Evolutionary conservation across 78 protist genomes (phyloP), one percentile per base, ranked within the genome.

Genomic region (Guillardia theta): DNA sequence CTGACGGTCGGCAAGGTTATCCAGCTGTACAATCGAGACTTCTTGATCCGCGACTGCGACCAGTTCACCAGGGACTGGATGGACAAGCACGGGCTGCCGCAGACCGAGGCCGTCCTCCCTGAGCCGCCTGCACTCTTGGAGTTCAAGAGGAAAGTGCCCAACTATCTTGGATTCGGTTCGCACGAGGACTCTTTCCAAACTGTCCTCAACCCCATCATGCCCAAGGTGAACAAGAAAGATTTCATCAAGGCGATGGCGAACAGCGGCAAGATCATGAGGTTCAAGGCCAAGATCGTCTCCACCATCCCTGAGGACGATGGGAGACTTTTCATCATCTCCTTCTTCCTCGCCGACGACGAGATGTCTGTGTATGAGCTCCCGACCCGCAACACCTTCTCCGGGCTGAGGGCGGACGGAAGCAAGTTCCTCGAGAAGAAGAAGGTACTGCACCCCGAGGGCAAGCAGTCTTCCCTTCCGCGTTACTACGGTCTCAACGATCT

Each of bases 61-160:
- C 87, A 70, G 87, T 70, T 22, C 87, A 70, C 87, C 47, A 37
- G 87, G n/a, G 87, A 70, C 87, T 70, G 87, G 87, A 70, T 70
- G 87, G 87, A 27, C 87, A 70, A 70, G 87, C 33, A 70, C 87
- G 87, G 87, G 45, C 87, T 70, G 0, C 39, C 39, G 45, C 87
- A 70, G 87, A 10, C 87, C 87, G 87, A 36, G 87, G 45, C 87
- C 10, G 22, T 70, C 41, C 39, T 43, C 5, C 87, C 87, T 15
- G 87, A 70, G 1, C 39, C 39, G 10, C 15, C 9, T 3, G 47
- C 87, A 43, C 45, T 22, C 47, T 43, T 37, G 87, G 87, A 70
- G 5, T 15, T 21, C 87, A 10, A 70, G 5, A 37, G 87, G 47
- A 70, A 70, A 6, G 41, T 70, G n/a, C 87, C 87, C 45, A 27